Percentiles rank a stretch among this genome's conserved stretches.
Conservation (phyloP, 2,329 filamentous ascomycete species). For the Diaporthe sp. region DNA sequence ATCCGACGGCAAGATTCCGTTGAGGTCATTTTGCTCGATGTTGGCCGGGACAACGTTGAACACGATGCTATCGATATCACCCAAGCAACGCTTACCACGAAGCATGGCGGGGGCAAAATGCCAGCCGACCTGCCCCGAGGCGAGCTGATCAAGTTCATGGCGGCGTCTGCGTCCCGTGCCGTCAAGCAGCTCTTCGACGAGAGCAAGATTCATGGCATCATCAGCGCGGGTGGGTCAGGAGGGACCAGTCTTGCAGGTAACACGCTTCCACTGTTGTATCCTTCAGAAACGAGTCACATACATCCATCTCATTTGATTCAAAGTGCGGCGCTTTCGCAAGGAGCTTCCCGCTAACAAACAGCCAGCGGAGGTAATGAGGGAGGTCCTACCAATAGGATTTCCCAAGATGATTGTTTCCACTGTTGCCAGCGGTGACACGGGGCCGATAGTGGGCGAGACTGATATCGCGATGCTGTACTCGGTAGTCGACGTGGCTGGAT, state of each 20-base stretch:
- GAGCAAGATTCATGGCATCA: conserved; percentile 65
- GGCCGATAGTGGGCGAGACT: conserved; percentile 74
- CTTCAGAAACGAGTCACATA: neutral
- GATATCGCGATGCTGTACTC: conserved; percentile 80
- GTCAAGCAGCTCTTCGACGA: conserved; percentile 56
- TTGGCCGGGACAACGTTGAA: conserved; percentile 61
- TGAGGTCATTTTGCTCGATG: conserved; percentile 52
- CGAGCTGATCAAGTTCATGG: conserved; percentile 71
- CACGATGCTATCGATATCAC: conserved; percentile 63
- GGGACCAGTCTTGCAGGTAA: conserved; percentile 35
- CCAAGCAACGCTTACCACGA: conserved; percentile 57
- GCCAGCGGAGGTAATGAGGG: conserved; percentile 70
- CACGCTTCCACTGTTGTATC: neutral
- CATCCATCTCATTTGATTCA: neutral
- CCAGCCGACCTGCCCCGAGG: conserved; percentile 61
- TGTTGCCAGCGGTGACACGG: conserved; percentile 76
- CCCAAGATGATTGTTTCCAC: conserved; percentile 81
- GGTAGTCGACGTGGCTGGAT: conserved; percentile 78
- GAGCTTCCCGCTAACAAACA: conserved; percentile 62
- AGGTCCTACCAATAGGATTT: conserved; percentile 73
- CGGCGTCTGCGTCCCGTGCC: conserved; percentile 58
- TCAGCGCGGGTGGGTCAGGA: conserved; percentile 71
- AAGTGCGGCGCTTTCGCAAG: conserved; percentile 55
- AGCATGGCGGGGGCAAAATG: conserved; percentile 50
- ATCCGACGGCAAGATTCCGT: conserved; percentile 52